A percentile compares a stretch with the other conserved stretches of the same genome.
These are phyloP conservation scores for Tolypocladium cylindrosporum DNA, from an alignment of 2,329 filamentous ascomycete genomes.

Conservation along the genomic window DNA sequence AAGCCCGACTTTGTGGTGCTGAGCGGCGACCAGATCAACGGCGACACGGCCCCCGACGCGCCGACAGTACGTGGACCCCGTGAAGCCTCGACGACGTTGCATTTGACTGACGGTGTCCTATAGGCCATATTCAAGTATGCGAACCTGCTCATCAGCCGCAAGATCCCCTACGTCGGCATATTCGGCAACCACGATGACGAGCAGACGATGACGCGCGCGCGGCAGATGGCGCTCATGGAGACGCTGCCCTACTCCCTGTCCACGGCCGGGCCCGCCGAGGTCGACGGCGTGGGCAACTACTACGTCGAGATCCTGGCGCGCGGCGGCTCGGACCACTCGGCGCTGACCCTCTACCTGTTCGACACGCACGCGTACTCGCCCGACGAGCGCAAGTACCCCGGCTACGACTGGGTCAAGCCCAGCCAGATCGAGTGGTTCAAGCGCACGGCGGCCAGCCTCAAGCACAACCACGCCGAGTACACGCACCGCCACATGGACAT, in stretches of 20 bases:
- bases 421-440: slow-evolving; percentile 94
- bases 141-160: slow-evolving; percentile 71
- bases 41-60: slow-evolving; percentile 81
- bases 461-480: slow-evolving; percentile 72
- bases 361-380: slow-evolving; percentile 90
- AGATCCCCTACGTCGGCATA: slow-evolving; percentile 86
- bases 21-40: slow-evolving; percentile 91
- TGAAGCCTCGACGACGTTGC: neutral
- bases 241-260: slow-evolving; percentile 83
- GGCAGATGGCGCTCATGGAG: slow-evolving; percentile 79
- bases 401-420: slow-evolving; percentile 95
- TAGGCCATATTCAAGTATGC: slow-evolving; percentile 90
- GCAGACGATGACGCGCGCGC: slow-evolving; percentile 62
- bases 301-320: slow-evolving; percentile 81
- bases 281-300: slow-evolving; percentile 93
- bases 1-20: slow-evolving; percentile 87
- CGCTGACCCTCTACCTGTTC: slow-evolving; percentile 86
- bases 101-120: slow-evolving; percentile 9
- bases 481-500: slow-evolving; percentile 90
- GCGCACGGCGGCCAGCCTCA: slow-evolving; percentile 61
- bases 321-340: slow-evolving; percentile 72
- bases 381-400: slow-evolving; percentile 77
- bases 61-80: slow-evolving; percentile 54
- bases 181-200: slow-evolving; percentile 98
- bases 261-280: slow-evolving; percentile 67